A percentile compares a stretch with the other conserved stretches of the same genome.
These are phyloP conservation scores for Pulveroboletus sp. DNA, from an alignment of 768 basidiomycete species.

Conservation along the genomic window DNA sequence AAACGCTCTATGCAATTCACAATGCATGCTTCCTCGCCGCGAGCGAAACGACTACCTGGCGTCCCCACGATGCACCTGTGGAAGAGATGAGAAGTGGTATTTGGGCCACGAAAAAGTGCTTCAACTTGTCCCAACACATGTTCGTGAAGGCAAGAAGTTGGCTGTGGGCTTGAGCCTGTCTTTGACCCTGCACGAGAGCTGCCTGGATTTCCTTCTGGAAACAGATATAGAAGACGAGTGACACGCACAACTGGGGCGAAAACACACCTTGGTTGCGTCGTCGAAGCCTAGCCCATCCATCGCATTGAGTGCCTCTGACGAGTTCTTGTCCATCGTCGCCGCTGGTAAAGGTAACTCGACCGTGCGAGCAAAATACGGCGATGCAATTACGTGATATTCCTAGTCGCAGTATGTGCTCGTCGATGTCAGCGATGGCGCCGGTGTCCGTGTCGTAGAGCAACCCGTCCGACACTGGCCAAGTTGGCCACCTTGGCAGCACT, in stretches of 20 bases:
- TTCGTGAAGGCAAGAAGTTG: conserved; percentile 74
- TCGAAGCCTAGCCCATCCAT: conserved; percentile 54
- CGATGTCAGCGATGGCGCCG: conserved; percentile 4
- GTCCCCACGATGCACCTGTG: conserved; percentile 75
- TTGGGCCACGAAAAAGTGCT: conserved; percentile 21
- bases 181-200: conserved; percentile 75
- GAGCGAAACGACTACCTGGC: conserved; percentile 73
- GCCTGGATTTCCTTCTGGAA: conserved; percentile 73
- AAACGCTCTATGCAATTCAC: conserved; percentile 90
- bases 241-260: not conserved
- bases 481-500: not conserved
- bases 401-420: conserved; percentile 6
- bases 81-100: conserved; percentile 7
- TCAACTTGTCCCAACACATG: conserved; percentile 90
- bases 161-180: conserved; percentile 75
- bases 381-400: conserved; percentile 20
- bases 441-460: conserved; percentile 3
- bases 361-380: conserved; percentile 26
- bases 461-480: not conserved
- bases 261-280: conserved; percentile 64
- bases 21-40: conserved; percentile 76
- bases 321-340: conserved; percentile 20
- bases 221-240: not conserved
- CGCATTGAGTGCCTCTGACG: conserved; percentile 19
- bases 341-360: not conserved